Percentiles rank a stretch among this genome's conserved stretches.
Conservation (phyloP, 306 rosid genomes). For the Lathyrus sativus region DNA sequence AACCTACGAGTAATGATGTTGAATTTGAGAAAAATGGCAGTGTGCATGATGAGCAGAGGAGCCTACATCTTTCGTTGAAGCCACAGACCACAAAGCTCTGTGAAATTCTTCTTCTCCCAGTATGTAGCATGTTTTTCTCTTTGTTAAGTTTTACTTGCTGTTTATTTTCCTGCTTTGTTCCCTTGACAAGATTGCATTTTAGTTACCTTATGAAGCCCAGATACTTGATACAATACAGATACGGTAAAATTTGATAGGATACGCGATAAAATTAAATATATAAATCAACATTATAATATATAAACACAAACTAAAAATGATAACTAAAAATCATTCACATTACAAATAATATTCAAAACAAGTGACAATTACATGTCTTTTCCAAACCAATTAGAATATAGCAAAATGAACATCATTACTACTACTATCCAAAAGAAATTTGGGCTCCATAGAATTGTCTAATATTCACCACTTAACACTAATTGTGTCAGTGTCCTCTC, state of each 20-base stretch:
- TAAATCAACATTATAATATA: no score
- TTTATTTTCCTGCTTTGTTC: slow-evolving; percentile 35
- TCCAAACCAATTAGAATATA: not conserved
- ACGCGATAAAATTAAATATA: no score
- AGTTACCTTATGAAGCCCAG: not conserved
- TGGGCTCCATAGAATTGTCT: not conserved
- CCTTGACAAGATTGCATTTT: slow-evolving; percentile 23
- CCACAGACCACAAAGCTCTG: slow-evolving; percentile 47
- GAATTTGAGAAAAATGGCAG: slow-evolving; percentile 33
- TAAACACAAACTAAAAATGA: not conserved
- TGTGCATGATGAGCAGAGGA: slow-evolving; percentile 41
- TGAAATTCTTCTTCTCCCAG: slow-evolving; percentile 46
- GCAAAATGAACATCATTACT: not conserved
- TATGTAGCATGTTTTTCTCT: slow-evolving; percentile 34
- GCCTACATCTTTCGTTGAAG: slow-evolving; percentile 45
- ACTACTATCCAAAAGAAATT: not conserved
- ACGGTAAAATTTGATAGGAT: no score
- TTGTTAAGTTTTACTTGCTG: slow-evolving; percentile 25
- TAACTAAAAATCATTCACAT: not conserved
- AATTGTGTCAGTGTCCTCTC: not conserved
- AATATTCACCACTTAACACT: not conserved
- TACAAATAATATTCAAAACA: not conserved
- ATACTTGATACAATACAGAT: no score
- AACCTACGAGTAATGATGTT: slow-evolving; percentile 30
- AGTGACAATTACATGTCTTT: not conserved